These are phyloP conservation scores for Epichloe bromicola DNA, from an alignment of 2,329 filamentous ascomycete species.

Conservation along the genomic window DNA sequence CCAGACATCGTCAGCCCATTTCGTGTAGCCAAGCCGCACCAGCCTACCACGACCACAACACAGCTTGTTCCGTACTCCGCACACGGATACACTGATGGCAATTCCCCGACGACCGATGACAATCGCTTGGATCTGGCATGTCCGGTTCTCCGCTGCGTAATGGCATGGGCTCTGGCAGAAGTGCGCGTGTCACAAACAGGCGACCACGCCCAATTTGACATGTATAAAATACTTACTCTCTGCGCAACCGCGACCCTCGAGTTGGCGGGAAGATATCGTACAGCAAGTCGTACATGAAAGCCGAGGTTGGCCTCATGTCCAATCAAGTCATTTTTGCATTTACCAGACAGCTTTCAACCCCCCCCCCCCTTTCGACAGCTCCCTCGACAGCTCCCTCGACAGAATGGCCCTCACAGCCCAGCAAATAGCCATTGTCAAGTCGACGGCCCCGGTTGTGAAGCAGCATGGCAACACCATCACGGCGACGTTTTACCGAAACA, in stretches of 20 bases:
- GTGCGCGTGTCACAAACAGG: no score
- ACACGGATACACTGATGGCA: not conserved
- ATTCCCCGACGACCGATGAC: not conserved
- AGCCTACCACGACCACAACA: not conserved
- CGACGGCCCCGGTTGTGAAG: conserved; percentile 60
- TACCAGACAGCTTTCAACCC: not conserved
- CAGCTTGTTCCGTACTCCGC: no score
- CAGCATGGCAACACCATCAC: conserved; percentile 58
- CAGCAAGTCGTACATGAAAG: not conserved
- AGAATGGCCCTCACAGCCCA: conserved; percentile 41
- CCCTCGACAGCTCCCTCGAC: not conserved
- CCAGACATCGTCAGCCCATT: no score
- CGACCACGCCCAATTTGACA: no score
- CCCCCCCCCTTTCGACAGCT: not conserved
- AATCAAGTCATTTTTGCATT: not conserved
- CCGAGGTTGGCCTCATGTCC: not conserved
- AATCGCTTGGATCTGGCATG: not conserved
- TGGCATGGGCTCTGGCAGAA: not conserved
- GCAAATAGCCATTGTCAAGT: conserved; percentile 61
- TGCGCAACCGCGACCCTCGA: not conserved
- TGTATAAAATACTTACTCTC: not conserved
- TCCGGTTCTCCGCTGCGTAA: conserved; percentile 3
- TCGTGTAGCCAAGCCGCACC: not conserved
- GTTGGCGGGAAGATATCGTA: no score
- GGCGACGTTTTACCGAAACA: conserved; percentile 56